A percentile compares a stretch with the other conserved stretches of the same genome.
phyloP scores from a whole-genome alignment of 257 asterid genomes.

The Fraxinus quadrangulata region DNA sequence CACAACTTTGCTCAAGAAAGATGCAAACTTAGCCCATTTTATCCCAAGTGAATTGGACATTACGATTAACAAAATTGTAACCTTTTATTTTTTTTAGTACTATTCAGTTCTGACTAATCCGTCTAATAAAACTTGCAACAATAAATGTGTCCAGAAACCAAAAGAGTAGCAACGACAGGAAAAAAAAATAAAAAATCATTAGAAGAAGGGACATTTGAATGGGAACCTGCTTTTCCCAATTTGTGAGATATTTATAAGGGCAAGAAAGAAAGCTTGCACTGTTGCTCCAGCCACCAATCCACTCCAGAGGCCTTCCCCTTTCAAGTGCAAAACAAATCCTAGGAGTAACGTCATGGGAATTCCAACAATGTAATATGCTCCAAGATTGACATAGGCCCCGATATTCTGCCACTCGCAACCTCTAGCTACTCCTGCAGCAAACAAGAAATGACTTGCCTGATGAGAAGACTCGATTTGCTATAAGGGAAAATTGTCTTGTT shows the following conservation, averaged over 20 bases:
- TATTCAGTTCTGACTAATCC: neutral
- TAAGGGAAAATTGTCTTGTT: no score
- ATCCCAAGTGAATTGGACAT: no score
- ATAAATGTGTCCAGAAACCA: neutral
- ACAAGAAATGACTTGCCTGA: neutral
- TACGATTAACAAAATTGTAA: no score
- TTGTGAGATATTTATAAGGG: constrained; percentile 31
- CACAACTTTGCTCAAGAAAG: no score
- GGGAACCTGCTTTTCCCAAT: constrained; percentile 75
- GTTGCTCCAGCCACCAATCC: constrained; percentile 38
- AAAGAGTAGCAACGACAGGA: neutral
- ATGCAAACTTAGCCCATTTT: no score
- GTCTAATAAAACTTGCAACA: neutral
- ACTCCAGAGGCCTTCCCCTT: constrained; percentile 76
- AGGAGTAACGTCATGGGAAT: constrained; percentile 46
- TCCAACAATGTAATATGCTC: constrained; percentile 75
- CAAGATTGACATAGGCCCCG: constrained; percentile 61
- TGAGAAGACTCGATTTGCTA: neutral
- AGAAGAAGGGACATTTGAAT: neutral
- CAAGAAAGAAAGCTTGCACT: no score
- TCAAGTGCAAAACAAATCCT: constrained; percentile 60
- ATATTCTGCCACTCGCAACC: constrained; percentile 91
- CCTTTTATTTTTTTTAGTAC: no score
- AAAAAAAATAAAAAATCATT: neutral
- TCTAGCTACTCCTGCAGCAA: constrained; percentile 69